Evolutionary conservation across 2,329 filamentous ascomycete species (phyloP).

Genomic region (Aspergillus brunneoviolaceus): DNA sequence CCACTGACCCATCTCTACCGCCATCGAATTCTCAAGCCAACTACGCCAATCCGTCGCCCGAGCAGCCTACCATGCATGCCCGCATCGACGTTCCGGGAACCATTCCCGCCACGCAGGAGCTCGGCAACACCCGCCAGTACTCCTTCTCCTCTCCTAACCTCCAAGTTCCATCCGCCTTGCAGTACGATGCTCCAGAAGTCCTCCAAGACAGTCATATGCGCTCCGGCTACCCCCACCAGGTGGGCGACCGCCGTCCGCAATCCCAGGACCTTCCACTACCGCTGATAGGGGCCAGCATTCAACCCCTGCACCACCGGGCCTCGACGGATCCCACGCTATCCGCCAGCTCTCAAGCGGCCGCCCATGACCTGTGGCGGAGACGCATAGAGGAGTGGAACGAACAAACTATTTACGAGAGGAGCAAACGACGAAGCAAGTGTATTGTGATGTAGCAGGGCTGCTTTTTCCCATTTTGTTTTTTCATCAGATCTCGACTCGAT

Average conservation of each 20-base stretch:
- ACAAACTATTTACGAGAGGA: slow-evolving; percentile 37
- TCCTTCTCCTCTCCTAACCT: slow-evolving; percentile 37
- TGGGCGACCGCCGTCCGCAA: slow-evolving; percentile 19
- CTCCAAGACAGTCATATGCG: slow-evolving; percentile 19
- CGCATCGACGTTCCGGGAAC: slow-evolving; percentile 10
- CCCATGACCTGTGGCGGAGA: slow-evolving; percentile 37
- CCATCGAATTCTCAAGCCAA: not conserved
- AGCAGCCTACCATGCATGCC: not conserved
- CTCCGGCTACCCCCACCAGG: slow-evolving; percentile 12
- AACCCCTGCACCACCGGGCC: slow-evolving; percentile 26
- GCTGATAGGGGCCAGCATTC: slow-evolving; percentile 10
- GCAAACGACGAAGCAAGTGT: slow-evolving; percentile 37
- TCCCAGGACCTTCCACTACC: slow-evolving; percentile 19
- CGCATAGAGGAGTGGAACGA: slow-evolving; percentile 43
- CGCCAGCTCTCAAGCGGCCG: slow-evolving; percentile 24
- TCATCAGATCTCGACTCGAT: not conserved
- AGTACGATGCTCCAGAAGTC: slow-evolving; percentile 22
- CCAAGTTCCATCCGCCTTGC: slow-evolving; percentile 22
- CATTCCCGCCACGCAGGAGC: slow-evolving; percentile 12
- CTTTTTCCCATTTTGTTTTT: not conserved
- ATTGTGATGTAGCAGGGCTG: slow-evolving; percentile 35
- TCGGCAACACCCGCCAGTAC: slow-evolving; percentile 28
- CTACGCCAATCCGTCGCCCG: not conserved
- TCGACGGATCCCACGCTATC: slow-evolving; percentile 36
- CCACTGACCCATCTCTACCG: not conserved